phyloP scores from a whole-genome alignment of 140 eudicot genomes.

The Artemisia princeps region DNA sequence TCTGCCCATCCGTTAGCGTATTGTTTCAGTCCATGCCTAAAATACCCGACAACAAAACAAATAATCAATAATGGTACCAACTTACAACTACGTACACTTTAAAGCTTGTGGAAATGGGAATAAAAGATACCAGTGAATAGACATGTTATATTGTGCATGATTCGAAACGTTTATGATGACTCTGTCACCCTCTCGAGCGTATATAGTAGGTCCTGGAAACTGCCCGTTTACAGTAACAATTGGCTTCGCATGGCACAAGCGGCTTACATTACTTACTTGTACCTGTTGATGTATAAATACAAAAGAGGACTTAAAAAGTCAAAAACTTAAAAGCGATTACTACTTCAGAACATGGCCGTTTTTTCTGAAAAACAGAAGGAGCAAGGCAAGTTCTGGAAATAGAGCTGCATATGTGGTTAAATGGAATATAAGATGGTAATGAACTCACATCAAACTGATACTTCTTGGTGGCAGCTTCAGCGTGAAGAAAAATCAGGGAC shows the following conservation, averaged over 20 bases:
- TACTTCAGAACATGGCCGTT: neutral
- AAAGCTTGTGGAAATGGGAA: neutral
- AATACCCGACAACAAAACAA: neutral
- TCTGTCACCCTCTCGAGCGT: constrained; percentile 65
- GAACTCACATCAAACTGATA: constrained; percentile 63
- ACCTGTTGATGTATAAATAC: constrained; percentile 32
- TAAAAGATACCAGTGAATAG: constrained; percentile 68
- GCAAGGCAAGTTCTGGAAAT: neutral
- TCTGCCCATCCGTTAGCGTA: constrained; percentile 77
- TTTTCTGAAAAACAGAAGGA: neutral
- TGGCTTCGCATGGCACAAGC: constrained; percentile 72
- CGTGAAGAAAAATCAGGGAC: constrained; percentile 25
- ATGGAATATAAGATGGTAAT: neutral
- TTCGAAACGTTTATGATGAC: constrained; percentile 58
- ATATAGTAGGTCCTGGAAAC: constrained; percentile 76
- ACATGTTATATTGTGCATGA: constrained; percentile 69
- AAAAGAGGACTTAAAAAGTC: neutral
- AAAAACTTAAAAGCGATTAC: constrained; percentile 35
- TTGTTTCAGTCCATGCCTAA: constrained; percentile 79
- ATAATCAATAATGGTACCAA: neutral
- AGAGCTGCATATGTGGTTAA: neutral
- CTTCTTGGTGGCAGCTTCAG: constrained; percentile 47
- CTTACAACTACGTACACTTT: neutral
- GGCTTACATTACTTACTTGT: constrained; percentile 57
- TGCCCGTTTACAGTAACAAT: constrained; percentile 71